A percentile compares a stretch with the other conserved stretches of the same genome.
Conservation (phyloP, 1,139 yeast species). For the Diutina mesorugosa region DNA sequence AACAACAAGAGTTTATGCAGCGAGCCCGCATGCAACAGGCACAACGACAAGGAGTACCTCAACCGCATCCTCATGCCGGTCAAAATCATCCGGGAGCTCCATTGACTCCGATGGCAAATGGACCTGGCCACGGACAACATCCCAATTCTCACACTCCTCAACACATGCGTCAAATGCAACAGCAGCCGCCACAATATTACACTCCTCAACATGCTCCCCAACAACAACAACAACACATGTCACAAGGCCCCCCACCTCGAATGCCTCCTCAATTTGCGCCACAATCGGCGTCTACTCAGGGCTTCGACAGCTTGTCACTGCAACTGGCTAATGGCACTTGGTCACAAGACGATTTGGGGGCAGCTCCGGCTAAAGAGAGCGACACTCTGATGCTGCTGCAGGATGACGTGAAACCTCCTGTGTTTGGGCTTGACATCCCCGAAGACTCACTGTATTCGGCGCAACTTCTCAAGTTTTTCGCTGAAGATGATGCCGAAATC, state of each 20-base stretch:
- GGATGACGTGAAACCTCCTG: slow-evolving; percentile 6
- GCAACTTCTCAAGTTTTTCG: slow-evolving; percentile 45
- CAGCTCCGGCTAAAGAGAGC: slow-evolving; percentile 5
- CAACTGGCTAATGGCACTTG: slow-evolving; percentile 11
- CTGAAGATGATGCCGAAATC: slow-evolving; percentile 60
- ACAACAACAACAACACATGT: neutral
- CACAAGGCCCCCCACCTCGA: neutral
- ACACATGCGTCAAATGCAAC: neutral
- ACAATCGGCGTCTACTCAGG: neutral
- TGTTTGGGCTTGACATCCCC: slow-evolving; percentile 3
- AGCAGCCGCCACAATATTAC: neutral
- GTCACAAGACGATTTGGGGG: slow-evolving; percentile 27
- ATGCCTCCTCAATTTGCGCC: neutral
- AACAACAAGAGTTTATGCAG: slow-evolving; percentile 1
- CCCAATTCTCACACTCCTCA: neutral
- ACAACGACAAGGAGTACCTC: neutral
- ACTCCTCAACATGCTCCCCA: neutral
- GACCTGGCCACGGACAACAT: neutral
- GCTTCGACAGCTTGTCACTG: neutral
- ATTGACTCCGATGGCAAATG: neutral
- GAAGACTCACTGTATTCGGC: slow-evolving; percentile 36
- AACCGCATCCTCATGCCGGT: neutral
- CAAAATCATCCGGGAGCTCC: neutral
- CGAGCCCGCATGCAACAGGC: neutral
- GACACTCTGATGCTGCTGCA: slow-evolving; percentile 5